phyloP scores from a whole-genome alignment of 495 filamentous ascomycete species.

The Hypoxylon cercidicola region DNA sequence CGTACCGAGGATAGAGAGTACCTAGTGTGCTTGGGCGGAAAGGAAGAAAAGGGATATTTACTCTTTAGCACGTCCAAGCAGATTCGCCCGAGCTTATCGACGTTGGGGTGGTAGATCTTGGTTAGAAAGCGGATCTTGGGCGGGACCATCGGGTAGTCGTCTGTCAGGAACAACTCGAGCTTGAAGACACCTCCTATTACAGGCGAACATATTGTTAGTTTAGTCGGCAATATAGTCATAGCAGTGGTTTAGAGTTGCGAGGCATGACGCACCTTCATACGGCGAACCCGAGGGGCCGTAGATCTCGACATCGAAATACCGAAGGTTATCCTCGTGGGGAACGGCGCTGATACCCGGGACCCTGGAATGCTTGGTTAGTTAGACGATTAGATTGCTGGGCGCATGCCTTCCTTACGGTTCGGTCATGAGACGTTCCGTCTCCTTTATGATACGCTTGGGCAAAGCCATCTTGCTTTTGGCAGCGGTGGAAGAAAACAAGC shows the following conservation, averaged over 20 bases:
- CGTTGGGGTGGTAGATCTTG: conserved; percentile 99
- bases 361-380: conserved; percentile 55
- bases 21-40: no score
- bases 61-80: conserved; percentile 98
- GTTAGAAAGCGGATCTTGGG: conserved; percentile 98
- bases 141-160: conserved; percentile 99
- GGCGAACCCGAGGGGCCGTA: conserved; percentile 94
- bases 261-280: conserved; percentile 75
- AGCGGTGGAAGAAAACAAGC: background rate
- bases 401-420: conserved; percentile 77
- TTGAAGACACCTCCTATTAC: conserved; percentile 98
- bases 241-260: no score
- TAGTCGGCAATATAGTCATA: no score
- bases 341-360: conserved; percentile 96
- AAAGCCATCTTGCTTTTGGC: conserved; percentile 68
- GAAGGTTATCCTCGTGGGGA: conserved; percentile 97
- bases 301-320: conserved; percentile 98
- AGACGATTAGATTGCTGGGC: conserved; percentile 10
- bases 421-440: conserved; percentile 95
- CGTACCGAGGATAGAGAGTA: no score
- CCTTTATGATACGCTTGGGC: conserved; percentile 97
- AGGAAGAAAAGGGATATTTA: conserved; percentile 50
- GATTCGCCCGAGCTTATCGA: conserved; percentile 96
- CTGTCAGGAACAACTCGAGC: conserved; percentile 97
- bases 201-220: no score